Conservation (phyloP, 331 rosid genomes). For the Prunus yedoensis region DNA sequence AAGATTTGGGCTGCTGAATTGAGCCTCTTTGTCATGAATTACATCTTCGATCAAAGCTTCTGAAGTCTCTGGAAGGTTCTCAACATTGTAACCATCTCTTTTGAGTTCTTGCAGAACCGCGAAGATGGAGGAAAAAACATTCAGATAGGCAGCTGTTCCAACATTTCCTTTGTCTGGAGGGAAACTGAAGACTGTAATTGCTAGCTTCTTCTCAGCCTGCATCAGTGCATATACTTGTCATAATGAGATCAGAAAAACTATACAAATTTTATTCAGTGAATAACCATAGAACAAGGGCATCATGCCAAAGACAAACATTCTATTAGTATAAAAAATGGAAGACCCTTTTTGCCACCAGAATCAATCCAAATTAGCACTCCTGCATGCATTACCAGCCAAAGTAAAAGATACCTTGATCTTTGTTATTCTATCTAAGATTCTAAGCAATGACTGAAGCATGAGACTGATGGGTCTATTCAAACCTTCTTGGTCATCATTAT, state of each 20-base stretch:
- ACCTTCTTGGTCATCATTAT: not conserved
- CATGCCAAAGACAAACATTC: not conserved
- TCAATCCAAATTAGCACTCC: too few relatives aligned
- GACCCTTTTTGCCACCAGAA: too few relatives aligned
- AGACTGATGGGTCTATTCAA: not conserved
- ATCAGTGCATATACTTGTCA: not conserved
- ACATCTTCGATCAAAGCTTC: conserved; percentile 91
- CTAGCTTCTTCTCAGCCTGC: conserved; percentile 83
- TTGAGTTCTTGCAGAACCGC: conserved; percentile 80
- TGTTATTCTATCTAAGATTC: not conserved
- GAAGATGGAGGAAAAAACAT: conserved; percentile 89
- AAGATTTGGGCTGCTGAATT: conserved; percentile 93
- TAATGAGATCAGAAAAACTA: too few relatives aligned
- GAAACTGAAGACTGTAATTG: conserved; percentile 95
- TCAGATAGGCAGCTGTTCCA: conserved; percentile 94
- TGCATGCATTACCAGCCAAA: not conserved
- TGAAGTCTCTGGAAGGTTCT: conserved; percentile 88
- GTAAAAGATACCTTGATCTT: not conserved
- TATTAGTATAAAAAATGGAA: too few relatives aligned
- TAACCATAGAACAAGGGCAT: not conserved
- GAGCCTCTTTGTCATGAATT: conserved; percentile 95
- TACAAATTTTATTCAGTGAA: conserved; percentile 12
- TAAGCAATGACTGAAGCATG: not conserved
- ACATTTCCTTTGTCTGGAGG: conserved; percentile 99
- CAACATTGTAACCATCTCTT: conserved; percentile 81